Base-by-base conservation (phyloP, 306 rosid species). In the Prunus mira region DNA sequence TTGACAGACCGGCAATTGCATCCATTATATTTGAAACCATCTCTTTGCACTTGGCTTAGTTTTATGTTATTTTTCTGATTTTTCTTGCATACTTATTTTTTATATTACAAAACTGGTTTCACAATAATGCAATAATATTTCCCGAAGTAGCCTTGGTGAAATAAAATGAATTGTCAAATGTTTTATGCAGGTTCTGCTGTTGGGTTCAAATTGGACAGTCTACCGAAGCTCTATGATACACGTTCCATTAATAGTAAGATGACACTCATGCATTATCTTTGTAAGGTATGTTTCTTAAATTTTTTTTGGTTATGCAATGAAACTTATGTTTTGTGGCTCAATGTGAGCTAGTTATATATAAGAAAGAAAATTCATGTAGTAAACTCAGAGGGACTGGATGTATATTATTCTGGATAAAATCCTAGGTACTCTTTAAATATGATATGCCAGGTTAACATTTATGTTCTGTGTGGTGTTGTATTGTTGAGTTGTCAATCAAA, bases 161-260 rank as follows among this genome's bases (percentile, higher is more conserved):
- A 50, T 43, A 22, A 69, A 56, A 17, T 75, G 52, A 67, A 71
- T 43, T 56, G 72, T 65, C 9, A 72, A 81, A 70, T 85, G 62
- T 68, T 45, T 67, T 79, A 54, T 86, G 66, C 91, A 96, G 98
- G 99, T 79, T 70, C 99, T 73, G 98, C 99, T 72, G 76, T 96
- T 88, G 99, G 99, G 69, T 96, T 96, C 86, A 93, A 93, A 89
- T 89, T 96, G 82, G 99, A 96, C 76, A 93, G 99, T 82, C 98
- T 96, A 72, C 87, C 84, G 82, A 96, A 96, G 88, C 99, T 96
- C 67, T 73, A 88, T 19, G 99, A 96, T 82, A 96, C 99, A 17
- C 97, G 99, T 56, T 96, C 99, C 75, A 57, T 93, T 65, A 96
- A 80, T 86, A 88, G 80, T 84, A 91, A 83, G 88, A 91, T 96